phyloP scores from a whole-genome alignment of 176 grass and related monocot genomes.

The Poa annua region DNA sequence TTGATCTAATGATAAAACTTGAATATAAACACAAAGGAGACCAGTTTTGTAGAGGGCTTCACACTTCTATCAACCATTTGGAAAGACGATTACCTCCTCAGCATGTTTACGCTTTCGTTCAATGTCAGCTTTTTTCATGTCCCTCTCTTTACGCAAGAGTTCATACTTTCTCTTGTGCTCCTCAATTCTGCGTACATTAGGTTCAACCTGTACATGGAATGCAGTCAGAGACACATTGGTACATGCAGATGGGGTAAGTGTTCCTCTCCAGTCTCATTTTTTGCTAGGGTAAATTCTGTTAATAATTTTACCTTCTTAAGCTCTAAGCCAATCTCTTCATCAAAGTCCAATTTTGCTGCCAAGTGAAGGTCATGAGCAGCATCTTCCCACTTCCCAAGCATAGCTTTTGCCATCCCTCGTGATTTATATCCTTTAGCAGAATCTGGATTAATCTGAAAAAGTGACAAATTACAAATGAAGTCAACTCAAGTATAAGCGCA shows the following conservation, averaged over 20 bases:
- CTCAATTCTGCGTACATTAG: conserved; percentile 74
- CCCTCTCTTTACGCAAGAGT: conserved; percentile 63
- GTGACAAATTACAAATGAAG: conserved; percentile 4
- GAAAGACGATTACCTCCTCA: conserved; percentile 57
- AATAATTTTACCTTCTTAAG: conserved; percentile 67
- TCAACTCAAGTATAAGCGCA: conserved; percentile 33
- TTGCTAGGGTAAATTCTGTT: neutral
- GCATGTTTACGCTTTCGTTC: conserved; percentile 53
- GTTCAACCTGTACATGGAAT: conserved; percentile 60
- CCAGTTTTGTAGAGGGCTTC: neutral
- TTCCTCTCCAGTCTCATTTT: conserved; percentile 11
- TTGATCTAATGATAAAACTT: neutral
- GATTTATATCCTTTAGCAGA: conserved; percentile 84
- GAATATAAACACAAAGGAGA: neutral
- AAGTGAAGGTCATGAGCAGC: conserved; percentile 67
- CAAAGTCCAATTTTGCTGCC: conserved; percentile 75
- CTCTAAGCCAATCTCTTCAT: conserved; percentile 66
- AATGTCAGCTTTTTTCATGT: conserved; percentile 55
- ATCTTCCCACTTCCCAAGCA: conserved; percentile 73
- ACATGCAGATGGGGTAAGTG: neutral
- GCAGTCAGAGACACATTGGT: conserved; percentile 14
- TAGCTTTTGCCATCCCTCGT: conserved; percentile 71
- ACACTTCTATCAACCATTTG: conserved; percentile 13
- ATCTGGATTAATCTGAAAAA: conserved; percentile 68
- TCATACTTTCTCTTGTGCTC: conserved; percentile 73